Base-by-base conservation (phyloP, 257 asterid genomes). In the Lavandula angustifolia region DNA sequence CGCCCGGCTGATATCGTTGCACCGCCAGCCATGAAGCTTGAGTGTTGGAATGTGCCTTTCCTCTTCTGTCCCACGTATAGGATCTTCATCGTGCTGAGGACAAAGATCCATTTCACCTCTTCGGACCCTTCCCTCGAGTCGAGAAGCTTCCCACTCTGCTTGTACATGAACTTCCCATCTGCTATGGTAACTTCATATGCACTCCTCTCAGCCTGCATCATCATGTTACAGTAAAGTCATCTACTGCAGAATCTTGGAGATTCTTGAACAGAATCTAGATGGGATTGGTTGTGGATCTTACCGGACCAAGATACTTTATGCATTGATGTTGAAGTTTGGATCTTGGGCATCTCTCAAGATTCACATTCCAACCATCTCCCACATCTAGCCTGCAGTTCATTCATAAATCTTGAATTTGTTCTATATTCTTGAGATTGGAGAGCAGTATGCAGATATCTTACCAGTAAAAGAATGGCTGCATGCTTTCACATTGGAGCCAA, bases 21-120 rank as follows among this genome's bases (percentile, higher is more conserved):
- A 0, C 96, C 98, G 5, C 98, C 98, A 7, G 98, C 95, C 82
- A 92, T 81, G 85, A 92, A 92, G 68, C 98, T 92, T 2, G 98
- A 92, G 72, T 92, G 98, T 22, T 92, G 98, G 73, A 92, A 92
- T 0, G 64, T 78, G 52, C 98, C 96, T 69, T 87, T 92, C 22
- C 60, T 82, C 78, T 92, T 92, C 86, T 73, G 81, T 0, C 91
- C 98, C 3, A 89, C 87, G 42, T 85, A 89, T 63, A 92, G 74
- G 27, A 18, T 66, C 78, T 77, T 87, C 31, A 88, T 76, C 47
- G 79, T 87, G 33, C 98, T 89, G 13, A 92, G 80, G 41, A 92
- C 98, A 35, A 92, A 92, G 73, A 87, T 92, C 98, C 98, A 92
- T 64, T 92, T 87, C 46, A 75, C 76, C 54, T 81, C 95, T 75